Base-by-base conservation (phyloP, 495 filamentous ascomycete species). In the Collariella sp. region DNA sequence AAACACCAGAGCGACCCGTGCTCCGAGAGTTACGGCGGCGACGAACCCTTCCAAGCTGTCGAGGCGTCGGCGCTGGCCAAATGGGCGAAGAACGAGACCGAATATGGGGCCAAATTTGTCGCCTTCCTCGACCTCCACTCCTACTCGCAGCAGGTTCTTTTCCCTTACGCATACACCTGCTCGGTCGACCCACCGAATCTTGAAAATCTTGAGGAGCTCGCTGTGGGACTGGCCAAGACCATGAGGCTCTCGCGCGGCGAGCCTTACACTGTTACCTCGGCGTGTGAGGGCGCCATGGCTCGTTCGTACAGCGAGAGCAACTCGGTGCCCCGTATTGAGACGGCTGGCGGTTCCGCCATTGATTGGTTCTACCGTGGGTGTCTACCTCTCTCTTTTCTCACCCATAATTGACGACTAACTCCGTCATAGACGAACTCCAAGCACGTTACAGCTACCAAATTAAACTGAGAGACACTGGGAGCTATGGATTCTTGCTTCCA, bases 141-240 rank as follows among this genome's bases (percentile, higher is more conserved):
- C 23, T 98, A 98, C 70, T 91, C 89, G 18, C 91, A 98, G 70
- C 88, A 96, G 70, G 83, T 98, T 24, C 76, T 96, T 10, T 96
- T 91, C 64, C 93, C 93, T 0, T 97, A 91, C 69, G 83, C 89
- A 2, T 96, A 86, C 70, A 86, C 84, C 29, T 98, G 93, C 71
- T 72, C 74, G 7, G 71, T 76, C 7, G 72, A 81, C 34, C 91
- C 93, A 18, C 93, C 91, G 0, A 87, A 88, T 33, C 77, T 89
- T 13, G 93, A 98, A 68, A 94, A 90, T 56, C 79, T 98, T 1
- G 82, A 94, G 64, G 93, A 98, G 66, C 78, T 96, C 22, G 93
- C 83, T 10, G 78, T 91, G 46, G 91, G 89, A 29, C 72, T 98
- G n/a, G 86, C 86, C 38, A 96, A 96, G 69, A 83, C 89, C 5